Evolutionary conservation across 1,284 basidiomycete genomes (phyloP).

Genomic region (Leccinum glutinopallens): DNA sequence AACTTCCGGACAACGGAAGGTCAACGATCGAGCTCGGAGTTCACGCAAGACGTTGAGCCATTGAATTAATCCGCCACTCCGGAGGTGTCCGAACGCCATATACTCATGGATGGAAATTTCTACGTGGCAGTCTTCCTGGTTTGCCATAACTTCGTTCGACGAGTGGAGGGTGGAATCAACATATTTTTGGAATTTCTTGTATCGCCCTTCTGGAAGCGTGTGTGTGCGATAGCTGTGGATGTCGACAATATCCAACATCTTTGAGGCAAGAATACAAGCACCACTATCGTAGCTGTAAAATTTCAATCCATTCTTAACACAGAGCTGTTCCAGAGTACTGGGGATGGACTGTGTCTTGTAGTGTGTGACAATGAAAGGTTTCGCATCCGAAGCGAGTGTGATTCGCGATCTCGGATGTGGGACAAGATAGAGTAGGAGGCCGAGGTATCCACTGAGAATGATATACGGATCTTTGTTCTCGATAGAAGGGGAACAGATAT

Average conservation of each 20-base stretch:
- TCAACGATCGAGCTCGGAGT: conserved; percentile 39
- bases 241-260: conserved; percentile 12
- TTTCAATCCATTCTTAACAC: conserved; percentile 39
- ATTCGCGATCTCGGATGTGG: conserved; percentile 32
- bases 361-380: conserved; percentile 42
- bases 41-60: conserved; percentile 54
- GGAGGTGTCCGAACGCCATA: conserved; percentile 44
- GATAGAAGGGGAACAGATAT: conserved; percentile 29
- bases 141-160: conserved; percentile 45
- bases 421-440: conserved; percentile 14
- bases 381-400: conserved; percentile 42
- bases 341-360: conserved; percentile 38
- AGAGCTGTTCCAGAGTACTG: conserved; percentile 22
- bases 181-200: conserved; percentile 36
- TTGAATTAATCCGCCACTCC: conserved; percentile 46
- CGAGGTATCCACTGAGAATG: conserved; percentile 15
- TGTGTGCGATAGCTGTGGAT: conserved; percentile 34
- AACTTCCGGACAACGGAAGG: conserved; percentile 42
- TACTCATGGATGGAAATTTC: conserved; percentile 46
- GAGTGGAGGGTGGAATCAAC: conserved; percentile 41
- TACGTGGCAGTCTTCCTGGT: conserved; percentile 40
- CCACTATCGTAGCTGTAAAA: conserved; percentile 20
- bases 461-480: conserved; percentile 8
- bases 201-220: conserved; percentile 35
- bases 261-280: conserved; percentile 13